Evolutionary conservation across 345 rosid genomes (phyloP).

Genomic region (Geranium brycei): DNA sequence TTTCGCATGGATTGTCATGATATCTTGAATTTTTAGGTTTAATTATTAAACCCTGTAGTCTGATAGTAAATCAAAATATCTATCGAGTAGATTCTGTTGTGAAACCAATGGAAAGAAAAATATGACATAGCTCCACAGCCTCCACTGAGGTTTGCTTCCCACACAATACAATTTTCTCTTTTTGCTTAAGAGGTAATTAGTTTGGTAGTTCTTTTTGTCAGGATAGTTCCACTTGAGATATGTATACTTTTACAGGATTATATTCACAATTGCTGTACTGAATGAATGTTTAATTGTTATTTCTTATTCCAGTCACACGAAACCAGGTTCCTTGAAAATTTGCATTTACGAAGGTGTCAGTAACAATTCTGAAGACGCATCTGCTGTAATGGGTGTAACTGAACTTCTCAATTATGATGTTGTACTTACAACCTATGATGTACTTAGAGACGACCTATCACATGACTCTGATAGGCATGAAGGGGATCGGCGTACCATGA

Average conservation of each 20-base stretch:
- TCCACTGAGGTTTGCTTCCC: too few species aligned
- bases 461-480: conserved; percentile 89
- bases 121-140: background rate
- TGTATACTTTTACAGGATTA: background rate
- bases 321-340: conserved; percentile 59
- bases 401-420: conserved; percentile 68
- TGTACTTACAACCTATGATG: conserved; percentile 86
- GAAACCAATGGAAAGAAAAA: background rate
- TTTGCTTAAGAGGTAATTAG: too few species aligned
- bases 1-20: too few species aligned
- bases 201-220: too few species aligned
- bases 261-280: background rate
- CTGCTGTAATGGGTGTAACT: conserved; percentile 34
- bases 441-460: conserved; percentile 87
- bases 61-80: background rate
- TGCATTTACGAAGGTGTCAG: conserved; percentile 79
- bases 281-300: conserved; percentile 14
- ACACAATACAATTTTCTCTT: too few species aligned
- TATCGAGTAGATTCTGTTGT: background rate
- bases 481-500: conserved; percentile 78
- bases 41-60: too few species aligned
- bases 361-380: conserved; percentile 44
- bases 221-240: too few species aligned
- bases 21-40: too few species aligned
- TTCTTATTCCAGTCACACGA: conserved; percentile 58